Evolutionary conservation across 2,329 filamentous ascomycete species (phyloP).

Genomic region (Geoglossum cookeanum): DNA sequence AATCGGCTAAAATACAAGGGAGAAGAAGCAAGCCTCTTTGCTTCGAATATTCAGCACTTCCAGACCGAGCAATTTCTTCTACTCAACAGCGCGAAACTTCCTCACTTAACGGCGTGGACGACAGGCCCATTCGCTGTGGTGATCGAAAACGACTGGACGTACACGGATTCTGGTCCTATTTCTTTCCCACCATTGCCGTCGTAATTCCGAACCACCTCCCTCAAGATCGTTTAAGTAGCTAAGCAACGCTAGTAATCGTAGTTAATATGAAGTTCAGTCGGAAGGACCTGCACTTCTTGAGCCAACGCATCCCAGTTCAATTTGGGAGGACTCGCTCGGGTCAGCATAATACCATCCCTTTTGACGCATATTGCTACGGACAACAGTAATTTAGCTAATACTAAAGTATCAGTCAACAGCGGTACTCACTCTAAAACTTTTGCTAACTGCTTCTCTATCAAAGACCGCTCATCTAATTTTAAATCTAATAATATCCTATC

Average conservation of each 20-base stretch:
- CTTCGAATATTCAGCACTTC: no score
- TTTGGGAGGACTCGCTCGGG: background rate
- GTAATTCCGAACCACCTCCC: no score
- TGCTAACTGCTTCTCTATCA: background rate
- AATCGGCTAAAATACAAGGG: no score
- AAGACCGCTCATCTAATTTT: background rate
- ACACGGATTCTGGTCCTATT: background rate
- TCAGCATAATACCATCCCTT: background rate
- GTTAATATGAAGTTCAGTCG: background rate
- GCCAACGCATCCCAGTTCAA: background rate
- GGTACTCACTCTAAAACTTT: background rate
- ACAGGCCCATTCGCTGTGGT: background rate
- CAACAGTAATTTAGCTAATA: background rate
- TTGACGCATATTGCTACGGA: no score
- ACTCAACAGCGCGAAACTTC: no score
- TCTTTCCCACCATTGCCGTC: background rate
- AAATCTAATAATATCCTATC: background rate
- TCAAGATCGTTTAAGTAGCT: background rate
- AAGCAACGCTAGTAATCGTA: background rate
- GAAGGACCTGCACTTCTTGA: background rate
- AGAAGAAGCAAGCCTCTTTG: no score
- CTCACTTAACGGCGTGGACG: no score
- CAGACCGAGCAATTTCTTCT: no score
- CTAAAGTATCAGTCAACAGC: background rate
- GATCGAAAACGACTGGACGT: background rate